Conservation (phyloP, 1,284 basidiomycete species). For the Ceratobasidium sp. region DNA sequence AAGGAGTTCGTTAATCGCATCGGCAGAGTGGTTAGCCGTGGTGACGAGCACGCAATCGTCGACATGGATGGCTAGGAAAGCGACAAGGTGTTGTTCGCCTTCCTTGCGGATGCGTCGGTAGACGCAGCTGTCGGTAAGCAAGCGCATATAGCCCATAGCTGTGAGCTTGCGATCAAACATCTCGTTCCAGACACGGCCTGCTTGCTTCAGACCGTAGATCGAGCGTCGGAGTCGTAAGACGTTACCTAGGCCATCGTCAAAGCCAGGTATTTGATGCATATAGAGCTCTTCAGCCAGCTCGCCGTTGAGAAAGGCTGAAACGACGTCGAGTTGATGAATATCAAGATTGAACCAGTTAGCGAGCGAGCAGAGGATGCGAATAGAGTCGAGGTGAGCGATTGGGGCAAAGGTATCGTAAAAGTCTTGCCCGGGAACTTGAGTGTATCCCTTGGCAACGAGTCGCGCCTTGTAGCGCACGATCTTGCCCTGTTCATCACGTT, state of each 20-base stretch:
- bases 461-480: constrained; percentile 57
- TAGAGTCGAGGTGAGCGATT: constrained; percentile 52
- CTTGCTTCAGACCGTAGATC: constrained; percentile 55
- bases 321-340: constrained; percentile 59
- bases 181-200: constrained; percentile 39
- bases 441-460: constrained; percentile 61
- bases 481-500: constrained; percentile 55
- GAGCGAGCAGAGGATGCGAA: constrained; percentile 55
- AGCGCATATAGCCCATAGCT: neutral
- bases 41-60: constrained; percentile 26
- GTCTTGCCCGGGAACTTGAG: constrained; percentile 55
- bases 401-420: constrained; percentile 57
- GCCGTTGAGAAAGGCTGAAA: constrained; percentile 53
- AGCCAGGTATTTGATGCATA: constrained; percentile 59
- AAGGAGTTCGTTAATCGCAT: neutral
- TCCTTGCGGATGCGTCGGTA: neutral
- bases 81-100: neutral
- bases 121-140: constrained; percentile 17
- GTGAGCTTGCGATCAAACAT: neutral
- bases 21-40: neutral
- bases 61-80: constrained; percentile 32
- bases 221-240: constrained; percentile 48
- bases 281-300: constrained; percentile 61
- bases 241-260: constrained; percentile 31
- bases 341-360: constrained; percentile 54